These are phyloP conservation scores for Botrytis tulipae DNA, from an alignment of 2,329 filamentous ascomycete species.

Conservation along the genomic window DNA sequence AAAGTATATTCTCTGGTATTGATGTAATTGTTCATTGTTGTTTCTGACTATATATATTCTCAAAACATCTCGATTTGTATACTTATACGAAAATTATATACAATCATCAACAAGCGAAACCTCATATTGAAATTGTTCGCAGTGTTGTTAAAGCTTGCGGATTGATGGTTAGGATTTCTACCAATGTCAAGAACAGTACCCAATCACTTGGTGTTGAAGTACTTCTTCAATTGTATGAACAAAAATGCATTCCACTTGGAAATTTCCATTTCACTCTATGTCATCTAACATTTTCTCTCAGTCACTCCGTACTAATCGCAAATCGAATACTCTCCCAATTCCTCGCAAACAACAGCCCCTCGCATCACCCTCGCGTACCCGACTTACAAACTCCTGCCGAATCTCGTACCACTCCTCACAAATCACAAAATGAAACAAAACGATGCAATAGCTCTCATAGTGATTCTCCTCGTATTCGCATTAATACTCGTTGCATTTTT, in stretches of 20 bases:
- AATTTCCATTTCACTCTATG: background rate
- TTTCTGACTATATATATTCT: background rate
- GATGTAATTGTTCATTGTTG: background rate
- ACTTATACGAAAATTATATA: background rate
- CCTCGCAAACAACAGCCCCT: background rate
- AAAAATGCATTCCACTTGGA: conserved; percentile 5
- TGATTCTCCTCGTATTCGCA: conserved; percentile 8
- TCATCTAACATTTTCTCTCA: background rate
- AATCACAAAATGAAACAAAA: conserved; percentile 2
- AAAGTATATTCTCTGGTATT: background rate
- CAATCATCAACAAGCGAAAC: background rate
- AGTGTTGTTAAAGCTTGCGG: background rate
- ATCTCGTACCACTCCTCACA: background rate
- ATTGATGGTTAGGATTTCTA: background rate
- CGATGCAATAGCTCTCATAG: conserved; percentile 6
- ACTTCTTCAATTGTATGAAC: background rate
- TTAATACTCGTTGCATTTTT: background rate
- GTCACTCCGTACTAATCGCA: background rate
- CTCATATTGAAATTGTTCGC: background rate
- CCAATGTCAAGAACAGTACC: background rate
- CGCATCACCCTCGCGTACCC: background rate
- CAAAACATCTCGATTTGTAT: background rate
- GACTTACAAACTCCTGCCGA: background rate
- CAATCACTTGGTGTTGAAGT: background rate
- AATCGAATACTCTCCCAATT: background rate